Evolutionary conservation across 2,329 filamentous ascomycete species (phyloP).

Genomic region (Lachnellula hyalina): DNA sequence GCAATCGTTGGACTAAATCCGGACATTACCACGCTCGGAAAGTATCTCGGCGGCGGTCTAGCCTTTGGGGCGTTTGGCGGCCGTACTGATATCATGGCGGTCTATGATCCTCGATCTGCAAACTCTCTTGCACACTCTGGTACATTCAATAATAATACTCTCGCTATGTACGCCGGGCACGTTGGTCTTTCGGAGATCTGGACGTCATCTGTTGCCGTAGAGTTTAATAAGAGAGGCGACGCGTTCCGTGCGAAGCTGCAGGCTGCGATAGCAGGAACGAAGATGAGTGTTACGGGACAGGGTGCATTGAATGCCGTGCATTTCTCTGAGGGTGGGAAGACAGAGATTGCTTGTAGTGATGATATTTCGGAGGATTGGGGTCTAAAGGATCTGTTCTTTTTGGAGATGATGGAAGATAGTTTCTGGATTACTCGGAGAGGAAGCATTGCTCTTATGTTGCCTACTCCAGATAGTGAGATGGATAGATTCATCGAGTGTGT

Average conservation of each 20-base stretch:
- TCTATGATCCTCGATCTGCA: conserved; percentile 46
- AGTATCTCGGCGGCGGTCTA: conserved; percentile 62
- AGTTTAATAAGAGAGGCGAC: no score
- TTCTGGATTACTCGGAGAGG: conserved; percentile 9
- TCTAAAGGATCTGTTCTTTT: conserved; percentile 10
- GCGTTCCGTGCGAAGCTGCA: no score
- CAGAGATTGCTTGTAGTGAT: conserved; percentile 3
- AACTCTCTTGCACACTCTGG: conserved; percentile 49
- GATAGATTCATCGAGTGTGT: not conserved
- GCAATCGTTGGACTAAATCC: conserved; percentile 41
- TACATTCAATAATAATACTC: conserved; percentile 62
- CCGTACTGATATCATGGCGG: conserved; percentile 48
- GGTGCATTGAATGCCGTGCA: no score
- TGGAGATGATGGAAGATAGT: conserved; percentile 8
- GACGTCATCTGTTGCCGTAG: no score
- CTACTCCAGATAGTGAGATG: conserved; percentile 6
- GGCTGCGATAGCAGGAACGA: no score
- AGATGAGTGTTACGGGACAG: no score
- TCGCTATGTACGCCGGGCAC: conserved; percentile 49
- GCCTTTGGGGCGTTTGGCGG: conserved; percentile 65
- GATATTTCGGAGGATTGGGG: conserved; percentile 1
- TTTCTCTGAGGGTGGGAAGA: not conserved
- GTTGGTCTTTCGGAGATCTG: conserved; percentile 1
- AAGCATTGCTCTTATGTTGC: conserved; percentile 8
- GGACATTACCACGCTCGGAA: conserved; percentile 60